A percentile compares a stretch with the other conserved stretches of the same genome.
These are phyloP conservation scores for Limonium bicolor DNA, from an alignment of 148 eudicot genomes.

Conservation along the genomic window DNA sequence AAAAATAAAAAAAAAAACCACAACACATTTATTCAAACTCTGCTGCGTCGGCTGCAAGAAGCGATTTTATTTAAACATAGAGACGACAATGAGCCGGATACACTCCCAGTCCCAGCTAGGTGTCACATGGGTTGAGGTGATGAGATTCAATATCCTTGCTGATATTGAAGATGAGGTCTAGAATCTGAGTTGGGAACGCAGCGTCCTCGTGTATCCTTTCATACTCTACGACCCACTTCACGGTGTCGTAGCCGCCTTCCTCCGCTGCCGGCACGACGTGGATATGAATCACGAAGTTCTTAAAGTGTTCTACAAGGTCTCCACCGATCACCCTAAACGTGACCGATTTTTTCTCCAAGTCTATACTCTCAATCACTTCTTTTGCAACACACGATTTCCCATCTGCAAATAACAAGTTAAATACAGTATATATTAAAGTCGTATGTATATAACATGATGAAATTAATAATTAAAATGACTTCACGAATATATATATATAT, in stretches of 20 bases:
- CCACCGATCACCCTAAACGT: constrained; percentile 7
- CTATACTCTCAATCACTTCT: constrained; percentile 5
- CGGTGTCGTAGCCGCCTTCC: not conserved
- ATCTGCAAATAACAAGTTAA: no score
- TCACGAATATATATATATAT: not conserved
- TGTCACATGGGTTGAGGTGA: constrained; percentile 5
- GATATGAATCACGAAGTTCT: constrained; percentile 1
- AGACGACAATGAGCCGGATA: no score
- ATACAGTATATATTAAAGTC: no score
- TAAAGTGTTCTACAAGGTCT: not conserved
- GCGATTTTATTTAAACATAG: no score
- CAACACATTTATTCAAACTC: no score
- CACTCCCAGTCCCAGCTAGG: no score
- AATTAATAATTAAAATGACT: no score
- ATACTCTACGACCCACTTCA: constrained; percentile 4
- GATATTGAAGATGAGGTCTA: constrained; percentile 2
- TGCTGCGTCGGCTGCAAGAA: no score
- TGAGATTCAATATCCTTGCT: constrained; percentile 7
- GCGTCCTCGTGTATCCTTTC: constrained; percentile 5
- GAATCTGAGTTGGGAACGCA: not conserved
- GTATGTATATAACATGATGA: no score
- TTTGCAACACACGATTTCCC: constrained; percentile 10
- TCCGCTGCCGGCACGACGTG: not conserved
- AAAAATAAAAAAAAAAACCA: no score
- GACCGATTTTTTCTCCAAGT: constrained; percentile 5